These are phyloP conservation scores for Apiospora malaysiana DNA, from an alignment of 2,329 filamentous ascomycete genomes.

Conservation along the genomic window DNA sequence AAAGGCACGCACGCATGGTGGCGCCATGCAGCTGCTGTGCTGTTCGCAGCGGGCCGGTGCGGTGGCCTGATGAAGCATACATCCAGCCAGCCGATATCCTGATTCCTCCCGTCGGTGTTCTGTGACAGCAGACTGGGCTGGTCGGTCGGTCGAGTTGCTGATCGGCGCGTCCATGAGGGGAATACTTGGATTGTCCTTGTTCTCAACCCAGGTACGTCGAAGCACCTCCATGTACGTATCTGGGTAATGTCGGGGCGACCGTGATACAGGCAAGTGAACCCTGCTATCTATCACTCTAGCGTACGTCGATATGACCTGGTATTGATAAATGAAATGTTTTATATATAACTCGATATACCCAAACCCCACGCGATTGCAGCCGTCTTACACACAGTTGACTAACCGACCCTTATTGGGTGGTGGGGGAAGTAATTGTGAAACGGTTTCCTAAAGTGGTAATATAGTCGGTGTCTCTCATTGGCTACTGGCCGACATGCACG, in stretches of 20 bases:
- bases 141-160: neutral
- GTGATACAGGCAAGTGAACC: neutral
- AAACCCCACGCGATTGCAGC: conserved; percentile 8
- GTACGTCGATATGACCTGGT: neutral
- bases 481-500: conserved; percentile 33
- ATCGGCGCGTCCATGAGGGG: neutral
- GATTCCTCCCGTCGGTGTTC: neutral
- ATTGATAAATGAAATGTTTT: neutral
- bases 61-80: conserved; percentile 4
- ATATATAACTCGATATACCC: neutral
- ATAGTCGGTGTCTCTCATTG: conserved; percentile 28
- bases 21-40: conserved; percentile 5
- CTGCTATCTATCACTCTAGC: neutral
- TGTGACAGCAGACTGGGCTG: neutral
- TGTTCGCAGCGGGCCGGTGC: neutral
- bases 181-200: neutral
- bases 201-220: neutral
- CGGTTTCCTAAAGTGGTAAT: conserved; percentile 13
- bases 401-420: neutral
- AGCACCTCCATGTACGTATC: neutral
- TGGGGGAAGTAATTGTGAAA: neutral
- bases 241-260: neutral
- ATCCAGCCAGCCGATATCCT: neutral
- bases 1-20: neutral
- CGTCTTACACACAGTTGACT: neutral